phyloP scores from a whole-genome alignment of 805 yeast genomes.

The Ogataea corticis region DNA sequence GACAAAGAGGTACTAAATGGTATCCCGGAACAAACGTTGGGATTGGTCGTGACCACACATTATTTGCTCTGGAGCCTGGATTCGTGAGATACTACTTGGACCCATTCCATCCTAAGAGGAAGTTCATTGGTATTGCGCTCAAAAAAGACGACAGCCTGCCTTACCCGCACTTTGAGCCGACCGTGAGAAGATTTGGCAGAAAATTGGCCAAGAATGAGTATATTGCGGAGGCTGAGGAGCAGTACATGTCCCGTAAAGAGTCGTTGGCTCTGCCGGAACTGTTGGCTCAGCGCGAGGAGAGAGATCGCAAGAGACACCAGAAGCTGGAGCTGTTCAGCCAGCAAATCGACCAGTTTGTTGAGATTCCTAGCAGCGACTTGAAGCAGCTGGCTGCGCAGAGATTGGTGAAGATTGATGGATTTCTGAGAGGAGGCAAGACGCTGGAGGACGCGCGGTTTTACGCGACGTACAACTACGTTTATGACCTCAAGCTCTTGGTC shows the following conservation, averaged over 20 bases:
- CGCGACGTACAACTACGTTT: slow-evolving; percentile 52
- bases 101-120: slow-evolving; percentile 94
- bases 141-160: slow-evolving; percentile 67
- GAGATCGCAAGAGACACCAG: slow-evolving; percentile 41
- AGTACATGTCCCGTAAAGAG: slow-evolving; percentile 67
- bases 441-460: slow-evolving; percentile 57
- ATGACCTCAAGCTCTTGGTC: slow-evolving; percentile 43
- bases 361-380: slow-evolving; percentile 21
- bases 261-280: slow-evolving; percentile 55
- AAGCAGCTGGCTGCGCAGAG: slow-evolving; percentile 50
- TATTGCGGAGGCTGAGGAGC: slow-evolving; percentile 59
- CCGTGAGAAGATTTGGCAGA: slow-evolving; percentile 81
- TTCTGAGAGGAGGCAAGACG: slow-evolving; percentile 58
- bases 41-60: slow-evolving; percentile 92
- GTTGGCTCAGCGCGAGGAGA: slow-evolving; percentile 38
- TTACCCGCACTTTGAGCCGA: slow-evolving; percentile 87
- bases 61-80: slow-evolving; percentile 90
- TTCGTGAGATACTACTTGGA: slow-evolving; percentile 87
- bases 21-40: slow-evolving; percentile 92
- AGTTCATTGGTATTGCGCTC: slow-evolving; percentile 86
- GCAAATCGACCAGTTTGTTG: slow-evolving; percentile 32
- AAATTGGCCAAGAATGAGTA: slow-evolving; percentile 49
- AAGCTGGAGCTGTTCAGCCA: slow-evolving; percentile 33
- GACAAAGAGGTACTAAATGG: slow-evolving; percentile 94
- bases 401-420: slow-evolving; percentile 53